Conservation (phyloP, 306 rosid species). For the Nissolia schottii region DNA sequence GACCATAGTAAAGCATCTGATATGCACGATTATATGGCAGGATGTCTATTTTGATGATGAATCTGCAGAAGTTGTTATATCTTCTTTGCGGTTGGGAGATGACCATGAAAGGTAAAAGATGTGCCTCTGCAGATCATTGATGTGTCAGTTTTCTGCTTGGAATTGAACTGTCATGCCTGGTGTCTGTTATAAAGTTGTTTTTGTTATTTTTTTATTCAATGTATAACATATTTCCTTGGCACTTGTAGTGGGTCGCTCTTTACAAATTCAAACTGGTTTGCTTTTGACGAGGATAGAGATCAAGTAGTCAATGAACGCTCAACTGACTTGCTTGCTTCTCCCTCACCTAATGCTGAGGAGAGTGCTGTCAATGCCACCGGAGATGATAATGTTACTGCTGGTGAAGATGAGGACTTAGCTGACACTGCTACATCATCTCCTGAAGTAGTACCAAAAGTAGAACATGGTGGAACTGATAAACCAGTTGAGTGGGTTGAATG, state of each 20-base stretch:
- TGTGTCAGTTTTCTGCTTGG: background rate
- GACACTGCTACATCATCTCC: conserved; percentile 82
- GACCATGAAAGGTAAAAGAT: conserved; percentile 83
- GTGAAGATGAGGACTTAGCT: conserved; percentile 77
- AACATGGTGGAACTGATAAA: conserved; percentile 60
- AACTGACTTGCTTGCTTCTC: conserved; percentile 62
- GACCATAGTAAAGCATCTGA: conserved; percentile 23
- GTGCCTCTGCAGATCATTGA: background rate
- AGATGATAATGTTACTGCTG: conserved; percentile 51
- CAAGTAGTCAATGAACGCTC: conserved; percentile 61
- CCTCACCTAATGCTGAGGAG: conserved; percentile 65
- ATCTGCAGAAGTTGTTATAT: conserved; percentile 97
- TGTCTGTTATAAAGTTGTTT: background rate
- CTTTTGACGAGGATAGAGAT: conserved; percentile 79
- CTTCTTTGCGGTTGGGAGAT: conserved; percentile 94
- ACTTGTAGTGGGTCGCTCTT: conserved; percentile 82
- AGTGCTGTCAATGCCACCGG: conserved; percentile 31
- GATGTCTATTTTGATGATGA: conserved; percentile 98
- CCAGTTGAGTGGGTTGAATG: conserved; percentile 98
- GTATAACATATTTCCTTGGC: conserved; percentile 12
- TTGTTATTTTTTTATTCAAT: background rate
- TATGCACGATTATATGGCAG: conserved; percentile 37
- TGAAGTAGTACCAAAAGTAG: conserved; percentile 46
- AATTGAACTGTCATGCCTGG: background rate
- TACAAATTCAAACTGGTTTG: conserved; percentile 98